phyloP scores from a whole-genome alignment of 768 basidiomycete species.

The Hypholoma fasciculare region DNA sequence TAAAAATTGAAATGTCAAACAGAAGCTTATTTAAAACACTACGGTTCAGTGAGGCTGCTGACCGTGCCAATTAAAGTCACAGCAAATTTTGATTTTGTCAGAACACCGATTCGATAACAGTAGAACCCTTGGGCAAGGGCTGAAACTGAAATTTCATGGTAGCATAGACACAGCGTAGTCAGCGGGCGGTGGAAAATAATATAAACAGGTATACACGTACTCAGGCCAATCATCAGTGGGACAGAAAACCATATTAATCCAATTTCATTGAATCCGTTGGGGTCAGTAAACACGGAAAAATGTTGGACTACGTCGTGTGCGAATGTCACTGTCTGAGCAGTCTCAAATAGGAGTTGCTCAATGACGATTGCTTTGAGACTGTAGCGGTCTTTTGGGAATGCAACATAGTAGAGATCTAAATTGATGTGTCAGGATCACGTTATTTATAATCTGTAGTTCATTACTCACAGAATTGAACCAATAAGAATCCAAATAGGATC shows the following conservation, averaged over 20 bases:
- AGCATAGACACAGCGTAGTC: neutral
- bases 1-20: too few species aligned
- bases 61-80: neutral
- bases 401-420: neutral
- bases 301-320: neutral
- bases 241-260: neutral
- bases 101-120: too few species aligned
- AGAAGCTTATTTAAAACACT: too few species aligned
- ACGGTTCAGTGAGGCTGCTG: neutral
- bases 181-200: too few species aligned
- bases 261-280: neutral
- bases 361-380: neutral
- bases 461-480: neutral
- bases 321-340: neutral
- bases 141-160: neutral
- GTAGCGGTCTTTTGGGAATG: neutral
- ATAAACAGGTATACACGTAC: neutral
- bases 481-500: neutral
- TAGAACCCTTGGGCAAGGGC: neutral
- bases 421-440: neutral
- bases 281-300: neutral
- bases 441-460: neutral
- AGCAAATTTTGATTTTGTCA: too few species aligned
- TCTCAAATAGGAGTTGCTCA: neutral
- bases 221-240: neutral